Evolutionary conservation across 2,329 filamentous ascomycete genomes (phyloP), one percentile per base, ranked within the genome.

Genomic region (Blumeria graminis): DNA sequence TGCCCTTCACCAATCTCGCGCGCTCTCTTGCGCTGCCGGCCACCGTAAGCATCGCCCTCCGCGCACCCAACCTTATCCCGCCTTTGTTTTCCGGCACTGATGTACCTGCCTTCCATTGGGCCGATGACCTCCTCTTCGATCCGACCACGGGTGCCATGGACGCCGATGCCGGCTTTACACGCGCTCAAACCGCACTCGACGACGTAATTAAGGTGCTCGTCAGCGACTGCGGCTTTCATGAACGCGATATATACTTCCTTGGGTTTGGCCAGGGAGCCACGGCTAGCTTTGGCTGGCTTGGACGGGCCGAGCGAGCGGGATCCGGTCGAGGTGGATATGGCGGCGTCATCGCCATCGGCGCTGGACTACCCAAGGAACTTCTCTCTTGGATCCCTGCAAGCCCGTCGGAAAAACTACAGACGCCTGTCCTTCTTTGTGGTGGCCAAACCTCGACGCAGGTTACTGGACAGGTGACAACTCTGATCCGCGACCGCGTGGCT

Each of bases 311-410:
- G 11, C 18, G 45, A 50, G 45, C 2, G 22, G 18, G 16, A 8
- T 1, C 7, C 1, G 16, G 16, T 6, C 16, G 28, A 7, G 28
- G 14, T 7, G 74, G 77, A 60, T 66, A 77, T 7, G 74, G 73
- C 5, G 82, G 82, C 8, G 73, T 77, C 0, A 71, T 86, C 16
- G 77, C 76, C 16, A 74, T 86, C 11, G 82, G 82, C 0, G 81
- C 77, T 0, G 69, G 71, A 0, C 63, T 84, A 6, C 76, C 80
- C 1, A 68, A 62, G 11, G 68, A 67, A 57, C n/a, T 13, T 22
- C 22, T 50, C 7, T 22, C 45, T 2, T 50, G 45, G 45, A 22
- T 22, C 1, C 45, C 45, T 2, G 18, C 16, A 14, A 50, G 6
- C 2, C 68, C 11, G 8, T 46, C 46, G 9, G 50, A 61, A 7